Evolutionary conservation across 371 early-diverging fungal genomes (phyloP).

Genomic region (Parasitella parasitica): DNA sequence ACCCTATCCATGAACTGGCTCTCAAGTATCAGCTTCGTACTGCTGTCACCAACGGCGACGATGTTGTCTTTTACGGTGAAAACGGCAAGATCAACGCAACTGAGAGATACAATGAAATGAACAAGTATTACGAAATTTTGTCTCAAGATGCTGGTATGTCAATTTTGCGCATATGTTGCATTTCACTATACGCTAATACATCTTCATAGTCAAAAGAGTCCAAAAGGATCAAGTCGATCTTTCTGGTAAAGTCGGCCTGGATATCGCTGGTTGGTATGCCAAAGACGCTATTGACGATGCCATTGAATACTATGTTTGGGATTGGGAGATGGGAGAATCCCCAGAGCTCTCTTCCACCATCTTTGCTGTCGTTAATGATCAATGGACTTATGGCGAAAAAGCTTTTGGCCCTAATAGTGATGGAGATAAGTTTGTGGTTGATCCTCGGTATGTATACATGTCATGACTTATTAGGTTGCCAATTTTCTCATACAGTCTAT

Average conservation of each 20-base stretch:
- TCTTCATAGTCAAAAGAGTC: constrained; percentile 27
- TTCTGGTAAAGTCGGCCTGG: constrained; percentile 34
- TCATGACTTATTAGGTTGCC: too few species aligned
- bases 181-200: background rate
- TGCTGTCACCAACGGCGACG: constrained; percentile 26
- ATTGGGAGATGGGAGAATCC: constrained; percentile 43
- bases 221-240: constrained; percentile 35
- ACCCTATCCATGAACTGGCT: constrained; percentile 42
- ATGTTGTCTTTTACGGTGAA: constrained; percentile 34
- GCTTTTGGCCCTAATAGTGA: constrained; percentile 44
- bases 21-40: constrained; percentile 36
- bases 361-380: constrained; percentile 29
- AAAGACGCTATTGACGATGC: constrained; percentile 32
- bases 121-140: constrained; percentile 26
- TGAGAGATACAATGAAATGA: constrained; percentile 15
- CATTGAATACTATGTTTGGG: constrained; percentile 45
- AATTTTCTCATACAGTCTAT: background rate
- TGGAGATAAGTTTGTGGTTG: constrained; percentile 39
- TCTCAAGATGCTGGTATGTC: constrained; percentile 30
- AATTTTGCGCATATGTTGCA: background rate
- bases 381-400: constrained; percentile 20
- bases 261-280: constrained; percentile 41
- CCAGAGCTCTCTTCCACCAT: constrained; percentile 38
- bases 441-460: constrained; percentile 31
- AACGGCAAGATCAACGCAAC: constrained; percentile 32